Base-by-base conservation (phyloP, 768 basidiomycete genomes). In the Leccinum imitatum region DNA sequence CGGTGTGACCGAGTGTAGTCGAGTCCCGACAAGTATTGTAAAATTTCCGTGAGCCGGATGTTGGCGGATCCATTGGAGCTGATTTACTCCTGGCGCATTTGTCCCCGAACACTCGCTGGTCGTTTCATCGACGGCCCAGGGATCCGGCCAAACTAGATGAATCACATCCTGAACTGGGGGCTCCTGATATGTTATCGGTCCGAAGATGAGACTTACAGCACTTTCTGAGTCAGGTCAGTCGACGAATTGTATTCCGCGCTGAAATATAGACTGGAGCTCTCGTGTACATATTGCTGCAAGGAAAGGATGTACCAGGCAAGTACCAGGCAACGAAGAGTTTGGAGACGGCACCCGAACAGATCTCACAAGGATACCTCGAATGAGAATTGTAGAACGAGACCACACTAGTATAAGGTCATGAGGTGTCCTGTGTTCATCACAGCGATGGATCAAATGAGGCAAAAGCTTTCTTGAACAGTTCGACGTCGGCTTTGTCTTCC, bases 121-220 rank as follows among this genome's bases (percentile, higher is more conserved):
- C 60, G 80, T 81, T 58, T 10, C 39, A 41, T 41, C 8, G 17
- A n/a, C 4, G 94, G 93, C 31, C 10, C 21, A 35, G n/a, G 8
- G 9, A n/a, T 41, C 41, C n/a, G 9, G n/a, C 58, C n/a, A 11
- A 15, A n/a, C 31, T 59, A 3, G 54, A 25, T 7, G 21, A 31
- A 72, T 71, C 69, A 23, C 47, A 65, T 31, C 31, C 4, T 33
- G 89, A 93, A 95, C 74, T 96, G 90, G 89, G 87, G 95, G 67
- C 86, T 95, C 93, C 94, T 9, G 95, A 95, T 37, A 90, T 94
- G 93, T 96, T 35, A 71, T 96, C 21, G 95, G 93, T 0, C 95
- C 95, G 15, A 93, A 89, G 76, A 90, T 31, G 31, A 10, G 10
- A 33, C 9, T 96, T 64, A 87, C 88, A 8, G 95, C 93, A 1